Evolutionary conservation across 805 yeast species (phyloP).

Genomic region (Saccharomycopsis sp.): DNA sequence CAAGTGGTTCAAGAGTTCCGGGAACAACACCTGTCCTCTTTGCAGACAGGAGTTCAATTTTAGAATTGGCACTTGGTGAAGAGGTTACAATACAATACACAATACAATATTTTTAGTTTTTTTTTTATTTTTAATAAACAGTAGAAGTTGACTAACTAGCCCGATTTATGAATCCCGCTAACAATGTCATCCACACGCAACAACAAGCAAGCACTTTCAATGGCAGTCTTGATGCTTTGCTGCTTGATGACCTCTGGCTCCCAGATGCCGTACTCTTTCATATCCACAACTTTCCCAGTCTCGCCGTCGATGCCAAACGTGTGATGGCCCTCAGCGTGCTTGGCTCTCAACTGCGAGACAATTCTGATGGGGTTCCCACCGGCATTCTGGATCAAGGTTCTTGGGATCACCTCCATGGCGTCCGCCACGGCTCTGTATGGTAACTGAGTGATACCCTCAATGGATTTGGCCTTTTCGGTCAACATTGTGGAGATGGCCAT

Average conservation of each 20-base stretch:
- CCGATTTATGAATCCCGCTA: slow-evolving; percentile 71
- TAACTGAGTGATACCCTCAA: slow-evolving; percentile 96
- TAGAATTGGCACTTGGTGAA: slow-evolving; percentile 21
- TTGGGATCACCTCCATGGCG: slow-evolving; percentile 96
- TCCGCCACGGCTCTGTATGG: slow-evolving; percentile 98
- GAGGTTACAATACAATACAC: too few relatives aligned
- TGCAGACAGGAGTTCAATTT: slow-evolving; percentile 66
- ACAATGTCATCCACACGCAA: slow-evolving; percentile 97
- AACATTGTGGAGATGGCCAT: slow-evolving; percentile 92
- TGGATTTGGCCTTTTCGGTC: slow-evolving; percentile 81
- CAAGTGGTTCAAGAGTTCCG: slow-evolving; percentile 95
- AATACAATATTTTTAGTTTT: neutral
- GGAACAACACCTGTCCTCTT: slow-evolving; percentile 86
- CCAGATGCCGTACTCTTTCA: slow-evolving; percentile 96
- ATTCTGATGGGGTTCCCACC: slow-evolving; percentile 94
- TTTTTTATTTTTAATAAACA: neutral
- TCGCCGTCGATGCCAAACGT: slow-evolving; percentile 95
- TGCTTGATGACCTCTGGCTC: slow-evolving; percentile 98
- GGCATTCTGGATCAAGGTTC: slow-evolving; percentile 94
- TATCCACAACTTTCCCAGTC: slow-evolving; percentile 85
- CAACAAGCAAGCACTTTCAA: slow-evolving; percentile 91
- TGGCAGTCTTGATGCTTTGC: slow-evolving; percentile 95
- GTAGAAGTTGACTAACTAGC: neutral
- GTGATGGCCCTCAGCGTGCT: slow-evolving; percentile 82
- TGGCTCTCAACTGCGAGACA: slow-evolving; percentile 85